phyloP scores from a whole-genome alignment of 1,139 yeast genomes.

The Candida gigantensis region DNA sequence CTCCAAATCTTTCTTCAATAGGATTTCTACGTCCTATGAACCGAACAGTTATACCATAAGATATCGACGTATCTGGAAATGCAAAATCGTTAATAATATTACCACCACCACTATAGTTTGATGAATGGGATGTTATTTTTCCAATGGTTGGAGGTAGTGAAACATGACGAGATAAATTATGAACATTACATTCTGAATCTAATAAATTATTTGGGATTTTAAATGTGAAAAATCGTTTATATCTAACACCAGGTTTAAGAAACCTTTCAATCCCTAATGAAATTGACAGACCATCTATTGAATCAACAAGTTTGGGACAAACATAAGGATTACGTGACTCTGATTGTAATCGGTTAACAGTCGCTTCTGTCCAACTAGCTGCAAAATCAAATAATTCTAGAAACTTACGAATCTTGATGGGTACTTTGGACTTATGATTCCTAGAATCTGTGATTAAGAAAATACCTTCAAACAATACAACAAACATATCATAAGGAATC shows the following conservation, averaged over 20 bases:
- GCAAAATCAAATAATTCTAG: slow-evolving; percentile 48
- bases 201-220: slow-evolving; percentile 40
- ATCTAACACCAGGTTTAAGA: slow-evolving; percentile 28
- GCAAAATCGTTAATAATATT: slow-evolving; percentile 23
- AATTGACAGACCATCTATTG: slow-evolving; percentile 28
- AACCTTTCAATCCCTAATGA: slow-evolving; percentile 27
- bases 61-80: slow-evolving; percentile 30
- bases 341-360: slow-evolving; percentile 33
- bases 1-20: slow-evolving; percentile 16
- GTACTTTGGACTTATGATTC: slow-evolving; percentile 15
- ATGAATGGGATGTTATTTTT: slow-evolving; percentile 15
- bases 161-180: slow-evolving; percentile 35
- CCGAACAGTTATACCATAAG: slow-evolving; percentile 41
- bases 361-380: slow-evolving; percentile 38
- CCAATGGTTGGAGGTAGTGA: slow-evolving; percentile 45
- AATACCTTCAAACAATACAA: slow-evolving; percentile 43
- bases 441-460: slow-evolving; percentile 19
- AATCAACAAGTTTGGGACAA: slow-evolving; percentile 24
- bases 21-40: slow-evolving; percentile 39
- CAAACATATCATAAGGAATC: slow-evolving; percentile 44
- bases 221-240: slow-evolving; percentile 46
- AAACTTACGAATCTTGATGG: slow-evolving; percentile 17
- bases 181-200: slow-evolving; percentile 40
- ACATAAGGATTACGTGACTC: slow-evolving; percentile 21
- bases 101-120: slow-evolving; percentile 10